Percentiles rank a stretch among this genome's conserved stretches.
Conservation (phyloP, 805 yeast species). For the Metschnikowia continentalis region DNA sequence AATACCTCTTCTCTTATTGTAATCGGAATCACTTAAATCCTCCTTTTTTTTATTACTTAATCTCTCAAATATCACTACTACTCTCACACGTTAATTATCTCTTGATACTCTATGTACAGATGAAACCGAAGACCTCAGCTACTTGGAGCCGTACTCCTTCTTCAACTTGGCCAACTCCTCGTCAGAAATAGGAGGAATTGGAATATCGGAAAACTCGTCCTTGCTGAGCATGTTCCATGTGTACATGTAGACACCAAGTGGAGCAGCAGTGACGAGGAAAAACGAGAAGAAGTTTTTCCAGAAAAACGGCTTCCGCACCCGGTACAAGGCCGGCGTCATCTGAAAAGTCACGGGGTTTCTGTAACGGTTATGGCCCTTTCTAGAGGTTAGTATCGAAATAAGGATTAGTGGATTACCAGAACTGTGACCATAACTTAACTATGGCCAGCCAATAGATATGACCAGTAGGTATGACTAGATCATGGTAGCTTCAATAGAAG, state of each 20-base stretch:
- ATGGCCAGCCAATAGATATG: no score
- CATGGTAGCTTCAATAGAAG: no score
- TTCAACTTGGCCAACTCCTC: constrained; percentile 68
- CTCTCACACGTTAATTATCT: no score
- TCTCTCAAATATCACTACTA: no score
- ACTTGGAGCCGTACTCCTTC: constrained; percentile 60
- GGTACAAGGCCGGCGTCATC: constrained; percentile 89
- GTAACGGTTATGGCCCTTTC: constrained; percentile 42
- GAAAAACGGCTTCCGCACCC: constrained; percentile 87
- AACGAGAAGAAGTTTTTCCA: constrained; percentile 68
- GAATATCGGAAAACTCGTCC: constrained; percentile 88
- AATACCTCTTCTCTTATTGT: no score
- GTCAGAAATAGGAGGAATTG: constrained; percentile 87
- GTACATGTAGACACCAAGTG: constrained; percentile 60
- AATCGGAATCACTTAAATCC: no score
- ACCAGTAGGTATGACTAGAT: no score
- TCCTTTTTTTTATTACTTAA: no score
- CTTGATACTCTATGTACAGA: no score
- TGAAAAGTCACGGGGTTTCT: constrained; percentile 67
- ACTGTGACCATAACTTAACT: neutral
- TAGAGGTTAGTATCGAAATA: constrained; percentile 16
- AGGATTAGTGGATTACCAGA: neutral
- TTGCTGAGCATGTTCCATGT: constrained; percentile 62
- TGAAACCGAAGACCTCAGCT: constrained; percentile 5
- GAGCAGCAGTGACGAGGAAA: constrained; percentile 54